A percentile compares a stretch with the other conserved stretches of the same genome.
These are phyloP conservation scores for Ceratocystis smalleyi DNA, from an alignment of 2,329 filamentous ascomycete species.

Conservation along the genomic window DNA sequence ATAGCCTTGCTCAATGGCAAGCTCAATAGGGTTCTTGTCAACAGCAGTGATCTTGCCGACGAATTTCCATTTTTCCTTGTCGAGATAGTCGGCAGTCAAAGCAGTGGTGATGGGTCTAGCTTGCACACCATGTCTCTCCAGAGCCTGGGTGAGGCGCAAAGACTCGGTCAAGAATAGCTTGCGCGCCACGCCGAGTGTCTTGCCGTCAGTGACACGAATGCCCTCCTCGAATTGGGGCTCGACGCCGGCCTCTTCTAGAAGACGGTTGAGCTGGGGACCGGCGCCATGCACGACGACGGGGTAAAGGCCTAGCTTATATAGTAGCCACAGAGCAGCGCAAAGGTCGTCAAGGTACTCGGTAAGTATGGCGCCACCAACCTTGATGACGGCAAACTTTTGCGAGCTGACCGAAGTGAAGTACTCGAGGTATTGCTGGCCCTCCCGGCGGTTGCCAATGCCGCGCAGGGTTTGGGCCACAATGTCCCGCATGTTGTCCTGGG, in stretches of 20 bases:
- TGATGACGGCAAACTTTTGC: slow-evolving; percentile 95
- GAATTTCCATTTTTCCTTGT: slow-evolving; percentile 90
- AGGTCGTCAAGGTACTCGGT: slow-evolving; percentile 88
- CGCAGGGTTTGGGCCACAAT: slow-evolving; percentile 49
- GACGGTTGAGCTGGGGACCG: slow-evolving; percentile 84
- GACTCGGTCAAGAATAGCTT: slow-evolving; percentile 95
- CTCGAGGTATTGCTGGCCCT: slow-evolving; percentile 93
- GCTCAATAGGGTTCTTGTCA: slow-evolving; percentile 78
- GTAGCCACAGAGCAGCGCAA: slow-evolving; percentile 73
- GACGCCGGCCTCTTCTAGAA: slow-evolving; percentile 77
- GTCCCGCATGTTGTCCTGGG: slow-evolving; percentile 22
- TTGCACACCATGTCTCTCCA: slow-evolving; percentile 79
- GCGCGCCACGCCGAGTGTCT: slow-evolving; percentile 78
- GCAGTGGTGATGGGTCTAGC: slow-evolving; percentile 83
- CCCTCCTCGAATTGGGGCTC: slow-evolving; percentile 95
- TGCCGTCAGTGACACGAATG: slow-evolving; percentile 86
- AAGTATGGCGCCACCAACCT: slow-evolving; percentile 90
- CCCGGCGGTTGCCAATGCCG: slow-evolving; percentile 89
- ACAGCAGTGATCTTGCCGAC: slow-evolving; percentile 93
- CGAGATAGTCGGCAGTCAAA: slow-evolving; percentile 83
- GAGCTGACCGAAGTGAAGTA: slow-evolving; percentile 95
- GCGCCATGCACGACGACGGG: slow-evolving; percentile 92
- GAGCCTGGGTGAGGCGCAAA: slow-evolving; percentile 72
- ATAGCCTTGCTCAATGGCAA: slow-evolving; percentile 78
- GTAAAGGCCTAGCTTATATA: slow-evolving; percentile 87